These are phyloP conservation scores for Aspergillus niger DNA, from an alignment of 2,329 filamentous ascomycete species.

Conservation along the genomic window DNA sequence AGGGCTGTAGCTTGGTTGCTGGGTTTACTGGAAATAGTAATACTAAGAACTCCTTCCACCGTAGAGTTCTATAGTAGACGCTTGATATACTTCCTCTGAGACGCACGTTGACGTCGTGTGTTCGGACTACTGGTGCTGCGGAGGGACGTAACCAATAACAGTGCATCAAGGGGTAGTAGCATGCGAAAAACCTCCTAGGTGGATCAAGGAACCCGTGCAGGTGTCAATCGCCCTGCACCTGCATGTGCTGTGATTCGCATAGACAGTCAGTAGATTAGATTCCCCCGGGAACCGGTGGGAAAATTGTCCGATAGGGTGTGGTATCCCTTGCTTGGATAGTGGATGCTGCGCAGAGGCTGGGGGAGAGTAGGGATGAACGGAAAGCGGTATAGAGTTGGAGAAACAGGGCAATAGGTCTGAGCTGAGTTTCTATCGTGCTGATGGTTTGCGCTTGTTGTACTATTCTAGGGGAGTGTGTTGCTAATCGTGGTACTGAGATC, in stretches of 20 bases:
- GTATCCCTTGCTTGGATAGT: neutral
- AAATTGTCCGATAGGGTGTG: neutral
- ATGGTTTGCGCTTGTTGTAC: neutral
- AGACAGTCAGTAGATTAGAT: neutral
- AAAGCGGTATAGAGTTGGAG: neutral
- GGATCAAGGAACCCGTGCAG: neutral
- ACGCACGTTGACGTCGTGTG: neutral
- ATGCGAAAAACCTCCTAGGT: neutral
- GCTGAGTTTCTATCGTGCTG: neutral
- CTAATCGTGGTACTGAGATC: neutral
- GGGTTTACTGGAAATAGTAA: neutral
- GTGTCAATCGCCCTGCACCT: neutral
- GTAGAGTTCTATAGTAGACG: neutral
- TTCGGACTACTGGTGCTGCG: neutral
- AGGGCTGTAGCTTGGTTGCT: neutral
- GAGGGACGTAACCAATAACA: neutral
- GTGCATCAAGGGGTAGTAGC: neutral
- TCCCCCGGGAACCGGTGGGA: neutral
- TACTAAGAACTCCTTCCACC: neutral
- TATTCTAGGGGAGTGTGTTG: neutral
- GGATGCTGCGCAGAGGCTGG: neutral
- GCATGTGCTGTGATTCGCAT: constrained; percentile 1
- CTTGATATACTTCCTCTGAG: neutral
- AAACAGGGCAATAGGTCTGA: neutral
- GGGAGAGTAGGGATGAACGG: neutral